A percentile compares a stretch with the other conserved stretches of the same genome.
Conservation (phyloP, 192 early-diverging fungal species). For the Umbelopsis ramanniana region DNA sequence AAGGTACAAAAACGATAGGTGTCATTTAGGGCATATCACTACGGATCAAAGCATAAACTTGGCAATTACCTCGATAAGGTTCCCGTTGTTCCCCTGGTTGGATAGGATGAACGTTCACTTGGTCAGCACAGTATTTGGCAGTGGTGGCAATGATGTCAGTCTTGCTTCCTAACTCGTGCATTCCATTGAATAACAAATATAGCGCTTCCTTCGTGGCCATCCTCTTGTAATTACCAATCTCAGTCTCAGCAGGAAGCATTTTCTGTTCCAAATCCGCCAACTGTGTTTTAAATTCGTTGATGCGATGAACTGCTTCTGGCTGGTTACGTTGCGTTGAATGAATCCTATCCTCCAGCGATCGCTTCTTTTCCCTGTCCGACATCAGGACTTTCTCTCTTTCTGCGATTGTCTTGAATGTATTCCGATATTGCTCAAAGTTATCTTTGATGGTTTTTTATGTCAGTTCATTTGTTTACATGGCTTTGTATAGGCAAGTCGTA, state of each 20-base stretch:
- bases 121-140: slow-evolving; percentile 42
- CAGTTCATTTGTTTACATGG: not conserved
- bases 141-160: slow-evolving; percentile 41
- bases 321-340: slow-evolving; percentile 23
- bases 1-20: not conserved
- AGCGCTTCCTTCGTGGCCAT: slow-evolving; percentile 34
- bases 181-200: slow-evolving; percentile 40
- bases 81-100: slow-evolving; percentile 25
- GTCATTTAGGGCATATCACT: too few relatives aligned
- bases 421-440: slow-evolving; percentile 35
- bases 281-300: slow-evolving; percentile 26
- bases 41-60: not conserved
- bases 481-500: not conserved
- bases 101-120: slow-evolving; percentile 36
- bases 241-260: slow-evolving; percentile 30
- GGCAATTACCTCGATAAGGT: slow-evolving; percentile 22
- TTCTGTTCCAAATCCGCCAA: slow-evolving; percentile 23
- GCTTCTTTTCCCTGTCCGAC: slow-evolving; percentile 27
- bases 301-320: slow-evolving; percentile 29
- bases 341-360: slow-evolving; percentile 28
- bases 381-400: slow-evolving; percentile 28
- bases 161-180: slow-evolving; percentile 40
- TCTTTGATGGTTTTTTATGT: slow-evolving; percentile 7
- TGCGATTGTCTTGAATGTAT: slow-evolving; percentile 34
- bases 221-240: slow-evolving; percentile 40